Base-by-base conservation (phyloP, 2,329 filamentous ascomycete genomes). In the Claviceps sp. region DNA sequence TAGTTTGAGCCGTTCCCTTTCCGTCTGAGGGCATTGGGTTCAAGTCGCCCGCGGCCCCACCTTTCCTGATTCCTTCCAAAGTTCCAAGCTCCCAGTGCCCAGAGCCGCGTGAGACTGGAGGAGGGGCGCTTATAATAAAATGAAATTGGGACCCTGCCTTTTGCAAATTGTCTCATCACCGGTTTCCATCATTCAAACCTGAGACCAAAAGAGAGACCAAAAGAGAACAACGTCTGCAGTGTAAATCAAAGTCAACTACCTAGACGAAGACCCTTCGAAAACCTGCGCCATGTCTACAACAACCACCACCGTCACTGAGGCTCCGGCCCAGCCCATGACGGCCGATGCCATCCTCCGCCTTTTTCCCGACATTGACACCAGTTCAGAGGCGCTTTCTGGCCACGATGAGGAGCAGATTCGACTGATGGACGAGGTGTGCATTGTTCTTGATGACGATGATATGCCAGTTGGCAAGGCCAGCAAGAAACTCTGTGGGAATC, bases 381-480 rank as follows among this genome's bases (percentile, higher is more conserved):
- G 75, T 63, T 83, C 84, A 57, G 77, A 80, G 50, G 88, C 88
- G 54, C 78, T 97, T 45, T 85, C 85, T 52, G 93, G 91, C 50
- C 94, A 97, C 73, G 90, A 97, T 73, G 91, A 87, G 67, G 91
- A 97, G 75, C 93, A 98, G 73, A 95, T 96, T 63, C 84, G 91
- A 49, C 73, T 98, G 62, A 98, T 98, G 93, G 91, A 98, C 63
- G 93, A 97, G 74, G 86, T 96, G 48, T 98, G 93, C 77, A 97
- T 98, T 66, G 93, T 98, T 18, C 74, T 94, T 47, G 91, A 97
- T 69, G 83, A 95, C 62, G 80, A 97, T 62, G 93, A 97, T 68
- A 75, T 81, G 62, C 90, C 91, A 34, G 95, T 98, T 67, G 93
- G 93, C 57, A 95, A 88, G 59, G 91, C 88, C 50, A 95, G 87